Conservation (phyloP, 2,329 filamentous ascomycete species). For the Cercospora berteroae region DNA sequence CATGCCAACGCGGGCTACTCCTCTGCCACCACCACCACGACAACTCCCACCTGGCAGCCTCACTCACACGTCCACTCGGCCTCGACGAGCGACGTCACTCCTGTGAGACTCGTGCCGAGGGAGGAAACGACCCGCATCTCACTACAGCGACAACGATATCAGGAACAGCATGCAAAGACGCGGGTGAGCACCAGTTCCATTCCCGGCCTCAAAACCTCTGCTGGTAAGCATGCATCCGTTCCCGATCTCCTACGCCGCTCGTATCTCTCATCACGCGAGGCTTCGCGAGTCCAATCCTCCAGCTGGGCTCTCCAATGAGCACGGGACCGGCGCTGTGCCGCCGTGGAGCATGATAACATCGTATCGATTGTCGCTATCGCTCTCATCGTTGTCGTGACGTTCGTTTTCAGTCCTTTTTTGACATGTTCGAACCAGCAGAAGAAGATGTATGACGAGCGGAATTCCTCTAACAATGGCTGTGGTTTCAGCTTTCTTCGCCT, state of each 20-base stretch:
- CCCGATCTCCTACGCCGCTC: neutral
- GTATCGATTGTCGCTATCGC: neutral
- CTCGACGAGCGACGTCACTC: slow-evolving; percentile 16
- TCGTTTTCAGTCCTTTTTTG: neutral
- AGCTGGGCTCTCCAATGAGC: slow-evolving; percentile 12
- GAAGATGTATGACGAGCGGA: neutral
- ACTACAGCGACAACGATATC: slow-evolving; percentile 33
- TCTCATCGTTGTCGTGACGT: neutral
- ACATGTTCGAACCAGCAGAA: neutral
- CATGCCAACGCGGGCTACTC: slow-evolving; percentile 27
- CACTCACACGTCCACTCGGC: slow-evolving; percentile 12
- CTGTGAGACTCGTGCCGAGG: slow-evolving; percentile 23
- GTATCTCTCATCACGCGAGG: neutral
- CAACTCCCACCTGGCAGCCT: slow-evolving; percentile 15
- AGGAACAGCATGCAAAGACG: slow-evolving; percentile 28
- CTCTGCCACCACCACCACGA: slow-evolving; percentile 17
- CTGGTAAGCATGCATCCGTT: slow-evolving; percentile 33
- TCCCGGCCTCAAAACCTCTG: slow-evolving; percentile 39
- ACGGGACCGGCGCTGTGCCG: slow-evolving; percentile 4
- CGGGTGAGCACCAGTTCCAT: slow-evolving; percentile 31
- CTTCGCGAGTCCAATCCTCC: neutral
- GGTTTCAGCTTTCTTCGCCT: slow-evolving; percentile 72
- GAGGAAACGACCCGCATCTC: slow-evolving; percentile 34
- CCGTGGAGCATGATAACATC: neutral
- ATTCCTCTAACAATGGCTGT: slow-evolving; percentile 10